Evolutionary conservation across 2,329 filamentous ascomycete genomes (phyloP).

Genomic region (Camptophora hylomeconis): DNA sequence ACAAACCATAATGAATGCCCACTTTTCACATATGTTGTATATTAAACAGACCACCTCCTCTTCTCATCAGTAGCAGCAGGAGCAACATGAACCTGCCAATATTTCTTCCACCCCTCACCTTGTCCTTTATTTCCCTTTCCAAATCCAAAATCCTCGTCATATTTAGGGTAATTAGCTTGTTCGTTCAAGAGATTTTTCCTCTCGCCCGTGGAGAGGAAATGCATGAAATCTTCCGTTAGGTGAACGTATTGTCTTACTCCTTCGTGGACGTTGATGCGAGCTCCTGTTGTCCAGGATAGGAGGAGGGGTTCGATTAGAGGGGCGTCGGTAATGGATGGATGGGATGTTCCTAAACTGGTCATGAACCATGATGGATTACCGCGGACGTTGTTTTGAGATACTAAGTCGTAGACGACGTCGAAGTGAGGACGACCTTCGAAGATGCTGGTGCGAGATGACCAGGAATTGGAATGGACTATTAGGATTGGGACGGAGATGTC

Average conservation of each 20-base stretch:
- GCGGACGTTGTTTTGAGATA: slow-evolving; percentile 32
- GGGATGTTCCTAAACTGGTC: slow-evolving; percentile 40
- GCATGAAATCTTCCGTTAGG: slow-evolving; percentile 44
- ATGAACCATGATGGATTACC: slow-evolving; percentile 38
- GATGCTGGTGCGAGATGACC: slow-evolving; percentile 43
- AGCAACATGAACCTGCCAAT: slow-evolving; percentile 10
- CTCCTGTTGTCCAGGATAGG: slow-evolving; percentile 48
- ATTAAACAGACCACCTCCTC: no score
- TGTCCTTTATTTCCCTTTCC: slow-evolving; percentile 2
- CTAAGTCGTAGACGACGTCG: slow-evolving; percentile 46
- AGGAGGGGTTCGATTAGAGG: slow-evolving; percentile 50
- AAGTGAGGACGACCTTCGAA: slow-evolving; percentile 56
- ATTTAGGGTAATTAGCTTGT: slow-evolving; percentile 25
- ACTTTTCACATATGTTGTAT: no score
- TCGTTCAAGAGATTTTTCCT: slow-evolving; percentile 38
- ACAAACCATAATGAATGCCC: no score
- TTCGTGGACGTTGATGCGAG: slow-evolving; percentile 42
- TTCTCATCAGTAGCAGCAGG: no score
- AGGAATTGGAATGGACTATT: slow-evolving; percentile 51
- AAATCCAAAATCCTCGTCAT: slow-evolving; percentile 5
- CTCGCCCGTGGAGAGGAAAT: slow-evolving; percentile 31
- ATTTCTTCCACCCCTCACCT: slow-evolving; percentile 4
- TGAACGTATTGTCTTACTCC: slow-evolving; percentile 49
- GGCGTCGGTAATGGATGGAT: slow-evolving; percentile 54
- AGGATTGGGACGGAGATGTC: slow-evolving; percentile 46